These are phyloP conservation scores for Malus domestica DNA, from an alignment of 306 rosid genomes.

Conservation along the genomic window ASM211411v1 NC_041805.1:11239001-11239500, in stretches of 20 bases:
- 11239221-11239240: conserved; percentile 44
- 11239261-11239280: conserved; percentile 15
- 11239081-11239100: conserved; percentile 30
- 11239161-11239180: conserved; percentile 38
- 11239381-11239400: conserved; percentile 33
- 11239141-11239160: conserved; percentile 33
- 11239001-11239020: conserved; percentile 95
- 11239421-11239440: conserved; percentile 33
- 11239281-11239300: not conserved
- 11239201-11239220: conserved; percentile 14
- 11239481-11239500: not conserved
- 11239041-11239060: conserved; percentile 34
- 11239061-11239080: conserved; percentile 26
- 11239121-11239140: conserved; percentile 38
- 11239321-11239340: conserved; percentile 60
- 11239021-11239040: conserved; percentile 63
- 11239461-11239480: conserved; percentile 39
- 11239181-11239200: conserved; percentile 30
- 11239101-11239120: conserved; percentile 37
- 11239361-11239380: conserved; percentile 22
- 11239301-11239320: conserved; percentile 46
- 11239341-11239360: conserved; percentile 65
- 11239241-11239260: not conserved
- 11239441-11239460: conserved; percentile 50
- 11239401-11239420: conserved; percentile 30